These are phyloP conservation scores for Dactylonectria macrodidyma DNA, from an alignment of 2,329 filamentous ascomycete species.

Conservation along the genomic window DNA sequence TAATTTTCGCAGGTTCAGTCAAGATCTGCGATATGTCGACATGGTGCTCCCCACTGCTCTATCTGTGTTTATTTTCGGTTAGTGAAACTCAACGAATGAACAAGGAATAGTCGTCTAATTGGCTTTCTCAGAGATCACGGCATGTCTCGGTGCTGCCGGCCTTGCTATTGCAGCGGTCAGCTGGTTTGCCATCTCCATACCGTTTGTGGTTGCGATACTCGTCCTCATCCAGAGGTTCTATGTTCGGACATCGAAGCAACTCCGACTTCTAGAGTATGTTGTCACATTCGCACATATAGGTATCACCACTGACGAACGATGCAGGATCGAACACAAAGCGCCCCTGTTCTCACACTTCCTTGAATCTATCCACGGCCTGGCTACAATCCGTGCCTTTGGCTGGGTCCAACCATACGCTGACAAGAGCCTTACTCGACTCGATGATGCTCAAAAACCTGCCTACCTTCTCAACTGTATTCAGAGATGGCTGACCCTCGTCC, in stretches of 20 bases:
- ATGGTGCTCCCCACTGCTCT: conserved; percentile 53
- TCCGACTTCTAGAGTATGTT: conserved; percentile 64
- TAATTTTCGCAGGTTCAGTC: conserved; percentile 54
- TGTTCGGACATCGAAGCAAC: conserved; percentile 68
- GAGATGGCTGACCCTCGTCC: conserved; percentile 66
- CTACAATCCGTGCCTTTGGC: conserved; percentile 57
- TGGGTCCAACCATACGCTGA: conserved; percentile 56
- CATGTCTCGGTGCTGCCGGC: conserved; percentile 60
- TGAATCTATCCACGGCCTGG: conserved; percentile 50
- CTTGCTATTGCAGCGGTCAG: conserved; percentile 60
- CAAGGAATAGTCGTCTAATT: not conserved
- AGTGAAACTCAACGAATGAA: not conserved
- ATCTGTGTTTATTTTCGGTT: conserved; percentile 48
- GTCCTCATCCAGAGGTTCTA: conserved; percentile 67
- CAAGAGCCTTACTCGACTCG: conserved; percentile 55
- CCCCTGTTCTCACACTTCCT: conserved; percentile 53
- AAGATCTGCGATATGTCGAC: conserved; percentile 59
- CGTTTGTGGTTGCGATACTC: conserved; percentile 57
- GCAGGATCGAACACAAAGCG: conserved; percentile 52
- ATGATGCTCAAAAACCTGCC: conserved; percentile 66
- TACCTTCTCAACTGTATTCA: conserved; percentile 69
- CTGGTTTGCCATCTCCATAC: conserved; percentile 62
- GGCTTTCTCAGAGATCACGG: conserved; percentile 38
- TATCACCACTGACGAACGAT: not conserved
- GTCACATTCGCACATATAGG: too few relatives aligned